Conservation (phyloP, 176 grass and related monocot genomes). For the Ampelocalamus luodianensis region DNA sequence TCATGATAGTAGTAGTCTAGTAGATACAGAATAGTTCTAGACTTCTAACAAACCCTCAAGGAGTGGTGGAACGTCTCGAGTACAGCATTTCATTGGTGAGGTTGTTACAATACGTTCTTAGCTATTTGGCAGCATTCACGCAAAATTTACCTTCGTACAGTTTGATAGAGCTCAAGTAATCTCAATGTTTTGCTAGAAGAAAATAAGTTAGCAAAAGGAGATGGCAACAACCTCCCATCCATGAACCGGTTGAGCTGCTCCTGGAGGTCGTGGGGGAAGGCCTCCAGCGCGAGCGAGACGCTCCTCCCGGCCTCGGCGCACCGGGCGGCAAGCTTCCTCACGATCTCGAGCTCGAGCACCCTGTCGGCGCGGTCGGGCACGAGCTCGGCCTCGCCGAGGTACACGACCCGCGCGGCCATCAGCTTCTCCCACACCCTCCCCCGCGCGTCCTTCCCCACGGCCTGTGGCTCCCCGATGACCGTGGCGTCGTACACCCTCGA, state of each 20-base stretch:
- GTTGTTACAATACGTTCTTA: neutral
- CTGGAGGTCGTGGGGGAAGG: constrained; percentile 80
- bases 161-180: neutral
- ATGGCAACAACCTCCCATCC: constrained; percentile 65
- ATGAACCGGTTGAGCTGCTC: constrained; percentile 84
- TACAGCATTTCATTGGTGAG: neutral
- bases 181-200: neutral
- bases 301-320: constrained; percentile 61
- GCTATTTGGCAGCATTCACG: neutral
- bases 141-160: neutral
- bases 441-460: constrained; percentile 83
- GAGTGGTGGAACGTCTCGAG: neutral
- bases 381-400: constrained; percentile 92
- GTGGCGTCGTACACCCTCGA: constrained; percentile 94
- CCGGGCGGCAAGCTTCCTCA: constrained; percentile 60
- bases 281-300: constrained; percentile 73
- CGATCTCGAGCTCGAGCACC: constrained; percentile 80
- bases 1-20: constrained; percentile 9
- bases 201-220: neutral
- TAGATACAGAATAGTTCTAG: neutral
- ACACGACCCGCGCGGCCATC: constrained; percentile 86
- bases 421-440: constrained; percentile 95
- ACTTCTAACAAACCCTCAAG: neutral
- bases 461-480: constrained; percentile 89
- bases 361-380: constrained; percentile 85